phyloP scores from a whole-genome alignment of 306 rosid species.

The Trifolium pratense region DNA sequence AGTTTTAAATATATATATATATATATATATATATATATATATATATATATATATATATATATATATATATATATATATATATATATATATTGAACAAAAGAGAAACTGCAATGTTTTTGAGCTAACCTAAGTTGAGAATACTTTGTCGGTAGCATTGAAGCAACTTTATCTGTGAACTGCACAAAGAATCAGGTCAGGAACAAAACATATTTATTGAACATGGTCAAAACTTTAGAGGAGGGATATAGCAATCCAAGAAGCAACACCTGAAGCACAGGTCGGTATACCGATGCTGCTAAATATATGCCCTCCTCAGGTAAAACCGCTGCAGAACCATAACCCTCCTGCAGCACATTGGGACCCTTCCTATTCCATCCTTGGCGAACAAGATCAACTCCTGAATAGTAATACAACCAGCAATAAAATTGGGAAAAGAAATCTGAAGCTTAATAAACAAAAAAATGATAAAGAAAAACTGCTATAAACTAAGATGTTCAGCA shows the following conservation, averaged over 20 bases:
- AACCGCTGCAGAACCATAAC: constrained; percentile 97
- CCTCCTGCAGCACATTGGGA: constrained; percentile 85
- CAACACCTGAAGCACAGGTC: constrained; percentile 95
- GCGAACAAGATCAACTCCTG: constrained; percentile 94
- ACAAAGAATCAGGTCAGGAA: constrained; percentile 49
- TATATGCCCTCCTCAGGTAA: constrained; percentile 98
- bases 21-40: constrained; percentile 3
- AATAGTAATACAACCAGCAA: constrained; percentile 44
- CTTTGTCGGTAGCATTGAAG: constrained; percentile 86
- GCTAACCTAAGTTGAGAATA: constrained; percentile 93
- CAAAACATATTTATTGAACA: constrained; percentile 20
- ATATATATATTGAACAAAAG: constrained; percentile 18
- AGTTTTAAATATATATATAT: background rate
- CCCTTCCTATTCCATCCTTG: constrained; percentile 97
- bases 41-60: constrained; percentile 2
- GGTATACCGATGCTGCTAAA: constrained; percentile 90
- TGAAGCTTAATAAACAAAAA: constrained; percentile 24
- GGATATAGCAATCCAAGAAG: constrained; percentile 32
- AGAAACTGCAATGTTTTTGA: constrained; percentile 34
- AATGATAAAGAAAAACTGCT: constrained; percentile 13
- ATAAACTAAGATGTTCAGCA: constrained; percentile 25
- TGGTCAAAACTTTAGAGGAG: constrained; percentile 27
- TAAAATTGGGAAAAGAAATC: constrained; percentile 29
- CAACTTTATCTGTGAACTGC: constrained; percentile 95
- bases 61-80: constrained; percentile 14